Evolutionary conservation across 2,329 filamentous ascomycete species (phyloP).

Genomic region (Exophiala phaeomuriformis): DNA sequence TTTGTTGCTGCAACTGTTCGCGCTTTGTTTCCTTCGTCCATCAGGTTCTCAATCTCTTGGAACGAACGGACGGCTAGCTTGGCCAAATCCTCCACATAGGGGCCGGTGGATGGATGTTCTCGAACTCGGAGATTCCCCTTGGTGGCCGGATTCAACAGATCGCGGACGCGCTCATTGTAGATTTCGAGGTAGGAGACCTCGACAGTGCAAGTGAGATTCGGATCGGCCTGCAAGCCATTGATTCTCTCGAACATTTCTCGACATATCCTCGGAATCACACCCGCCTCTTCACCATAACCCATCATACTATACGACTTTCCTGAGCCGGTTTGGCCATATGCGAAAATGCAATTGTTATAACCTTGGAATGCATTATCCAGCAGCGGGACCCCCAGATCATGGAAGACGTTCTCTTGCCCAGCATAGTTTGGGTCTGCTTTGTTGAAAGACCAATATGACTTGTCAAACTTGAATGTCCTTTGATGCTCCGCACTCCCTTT

Average conservation of each 20-base stretch:
- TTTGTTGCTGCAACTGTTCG: constrained; percentile 96
- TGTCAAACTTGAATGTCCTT: constrained; percentile 89
- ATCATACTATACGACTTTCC: constrained; percentile 99
- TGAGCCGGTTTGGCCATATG: constrained; percentile 95
- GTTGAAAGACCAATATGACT: constrained; percentile 97
- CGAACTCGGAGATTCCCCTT: constrained; percentile 96
- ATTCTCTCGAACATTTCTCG: constrained; percentile 96
- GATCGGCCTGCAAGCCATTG: constrained; percentile 60
- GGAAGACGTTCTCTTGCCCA: constrained; percentile 80
- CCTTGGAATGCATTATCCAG: constrained; percentile 97
- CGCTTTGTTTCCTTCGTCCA: constrained; percentile 99
- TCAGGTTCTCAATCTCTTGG: constrained; percentile 89
- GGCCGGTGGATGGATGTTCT: constrained; percentile 94
- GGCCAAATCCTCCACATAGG: constrained; percentile 95
- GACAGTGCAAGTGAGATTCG: constrained; percentile 77
- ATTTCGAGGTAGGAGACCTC: constrained; percentile 99
- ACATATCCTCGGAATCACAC: constrained; percentile 94
- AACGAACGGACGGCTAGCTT: constrained; percentile 92
- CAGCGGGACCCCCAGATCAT: constrained; percentile 79
- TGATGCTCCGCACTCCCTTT: constrained; percentile 50
- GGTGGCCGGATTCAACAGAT: constrained; percentile 87
- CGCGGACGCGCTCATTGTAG: constrained; percentile 95
- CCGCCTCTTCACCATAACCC: constrained; percentile 93
- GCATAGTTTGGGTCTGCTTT: constrained; percentile 74
- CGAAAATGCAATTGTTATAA: constrained; percentile 99